Conservation (phyloP, 2,329 filamentous ascomycete genomes). For the Monosporascus cannonballus region DNA sequence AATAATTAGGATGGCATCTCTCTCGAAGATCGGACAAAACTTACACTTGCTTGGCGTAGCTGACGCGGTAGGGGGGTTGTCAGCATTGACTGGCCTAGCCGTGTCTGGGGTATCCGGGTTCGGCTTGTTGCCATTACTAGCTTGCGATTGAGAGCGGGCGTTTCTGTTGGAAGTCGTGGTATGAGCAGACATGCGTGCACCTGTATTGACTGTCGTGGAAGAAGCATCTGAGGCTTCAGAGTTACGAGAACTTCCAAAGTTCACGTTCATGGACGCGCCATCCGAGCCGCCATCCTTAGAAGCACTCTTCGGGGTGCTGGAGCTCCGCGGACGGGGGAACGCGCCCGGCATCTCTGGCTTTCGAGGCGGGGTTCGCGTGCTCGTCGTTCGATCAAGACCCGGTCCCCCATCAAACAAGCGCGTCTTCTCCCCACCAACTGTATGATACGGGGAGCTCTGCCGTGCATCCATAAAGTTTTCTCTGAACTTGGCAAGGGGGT, state of each 20-base stretch:
- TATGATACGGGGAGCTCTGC: conserved; percentile 52
- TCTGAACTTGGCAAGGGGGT: conserved; percentile 43
- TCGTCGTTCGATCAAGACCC: conserved; percentile 38
- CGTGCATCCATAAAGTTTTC: conserved; percentile 40
- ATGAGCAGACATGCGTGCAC: conserved; percentile 4
- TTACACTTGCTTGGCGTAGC: conserved; percentile 13
- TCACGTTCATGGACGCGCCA: conserved; percentile 5
- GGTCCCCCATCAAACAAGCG: conserved; percentile 46
- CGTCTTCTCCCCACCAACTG: conserved; percentile 52
- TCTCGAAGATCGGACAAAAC: conserved; percentile 2
- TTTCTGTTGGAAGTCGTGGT: conserved; percentile 3
- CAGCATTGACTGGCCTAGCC: conserved; percentile 12
- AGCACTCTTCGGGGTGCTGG: conserved; percentile 18
- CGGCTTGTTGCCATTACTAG: conserved; percentile 16
- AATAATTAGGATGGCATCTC: conserved; percentile 8
- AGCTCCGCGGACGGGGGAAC: conserved; percentile 22
- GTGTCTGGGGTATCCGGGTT: conserved; percentile 5
- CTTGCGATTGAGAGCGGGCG: conserved; percentile 10
- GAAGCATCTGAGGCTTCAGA: conserved; percentile 22
- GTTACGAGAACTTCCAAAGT: conserved; percentile 18
- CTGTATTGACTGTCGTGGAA: conserved; percentile 7
- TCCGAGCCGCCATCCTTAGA: conserved; percentile 9
- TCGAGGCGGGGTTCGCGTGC: conserved; percentile 33
- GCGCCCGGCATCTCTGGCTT: conserved; percentile 17
- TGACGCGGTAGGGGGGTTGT: conserved; percentile 7